These are phyloP conservation scores for Aegilops longissima DNA, from an alignment of 176 grass and related monocot genomes.

Conservation along the genomic window DNA sequence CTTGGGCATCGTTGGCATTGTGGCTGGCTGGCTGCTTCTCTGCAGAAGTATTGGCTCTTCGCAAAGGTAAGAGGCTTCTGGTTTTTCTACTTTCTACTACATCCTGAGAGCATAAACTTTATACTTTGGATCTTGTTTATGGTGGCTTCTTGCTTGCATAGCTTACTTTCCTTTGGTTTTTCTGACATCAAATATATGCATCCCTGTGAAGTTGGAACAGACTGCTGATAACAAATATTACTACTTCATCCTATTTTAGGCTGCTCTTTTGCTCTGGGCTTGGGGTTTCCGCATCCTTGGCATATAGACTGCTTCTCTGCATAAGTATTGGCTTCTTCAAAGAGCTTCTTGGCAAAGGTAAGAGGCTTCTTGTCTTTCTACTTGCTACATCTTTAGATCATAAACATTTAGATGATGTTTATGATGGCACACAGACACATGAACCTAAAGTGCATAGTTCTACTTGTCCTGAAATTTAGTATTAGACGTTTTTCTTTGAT, in stretches of 20 bases:
- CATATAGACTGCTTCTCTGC: background rate
- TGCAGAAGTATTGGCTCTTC: background rate
- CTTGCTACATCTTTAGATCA: too few relatives aligned
- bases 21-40: background rate
- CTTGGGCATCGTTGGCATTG: background rate
- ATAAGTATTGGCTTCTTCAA: background rate
- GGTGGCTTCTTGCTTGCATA: background rate
- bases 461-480: too few relatives aligned
- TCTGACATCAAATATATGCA: background rate
- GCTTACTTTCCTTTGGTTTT: background rate
- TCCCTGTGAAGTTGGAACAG: background rate
- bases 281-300: background rate
- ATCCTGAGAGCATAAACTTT: background rate
- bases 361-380: background rate
- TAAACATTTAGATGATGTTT: background rate
- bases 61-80: background rate
- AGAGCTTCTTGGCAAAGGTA: background rate
- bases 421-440: too few relatives aligned
- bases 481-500: too few relatives aligned
- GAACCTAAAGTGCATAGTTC: too few relatives aligned
- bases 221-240: background rate
- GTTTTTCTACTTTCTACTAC: background rate
- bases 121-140: background rate
- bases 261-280: background rate
- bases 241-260: background rate